Percentiles rank a stretch among this genome's conserved stretches.
Conservation (phyloP, 2,329 filamentous ascomycete species). For the Neoarthrinium moseri region DNA sequence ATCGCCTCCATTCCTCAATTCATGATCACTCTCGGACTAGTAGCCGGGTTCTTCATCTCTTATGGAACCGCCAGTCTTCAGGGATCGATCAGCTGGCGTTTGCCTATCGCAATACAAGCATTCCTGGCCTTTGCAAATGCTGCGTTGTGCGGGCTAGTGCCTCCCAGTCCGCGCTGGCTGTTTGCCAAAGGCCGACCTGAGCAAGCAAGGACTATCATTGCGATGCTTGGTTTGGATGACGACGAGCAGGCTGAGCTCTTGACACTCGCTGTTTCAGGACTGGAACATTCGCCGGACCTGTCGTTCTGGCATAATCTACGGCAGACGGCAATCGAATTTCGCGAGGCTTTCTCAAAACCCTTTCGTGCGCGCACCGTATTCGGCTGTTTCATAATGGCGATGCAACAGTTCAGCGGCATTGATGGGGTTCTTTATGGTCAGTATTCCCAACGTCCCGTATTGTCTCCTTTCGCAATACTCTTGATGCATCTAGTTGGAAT, state of each 20-base stretch:
- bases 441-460: too few species aligned
- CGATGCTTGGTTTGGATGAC: conserved; percentile 42
- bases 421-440: conserved; percentile 62
- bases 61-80: conserved; percentile 48
- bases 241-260: conserved; percentile 39
- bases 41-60: conserved; percentile 58
- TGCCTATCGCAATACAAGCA: conserved; percentile 45
- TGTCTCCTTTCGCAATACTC: too few species aligned
- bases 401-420: conserved; percentile 60
- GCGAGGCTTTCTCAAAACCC: conserved; percentile 31
- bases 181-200: conserved; percentile 38
- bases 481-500: too few species aligned
- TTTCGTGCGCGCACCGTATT: conserved; percentile 46
- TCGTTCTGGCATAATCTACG: conserved; percentile 24
- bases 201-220: conserved; percentile 39
- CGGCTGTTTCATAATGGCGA: conserved; percentile 51
- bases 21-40: conserved; percentile 49
- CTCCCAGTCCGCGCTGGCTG: conserved; percentile 58
- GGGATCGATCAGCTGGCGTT: conserved; percentile 51
- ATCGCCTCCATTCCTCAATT: conserved; percentile 54
- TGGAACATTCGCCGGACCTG: conserved; percentile 25
- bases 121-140: conserved; percentile 31
- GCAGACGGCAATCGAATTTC: conserved; percentile 29
- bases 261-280: conserved; percentile 16
- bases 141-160: conserved; percentile 25